These are phyloP conservation scores for Metschnikowia santaceciliae DNA, from an alignment of 805 yeast species.

Conservation along the genomic window DNA sequence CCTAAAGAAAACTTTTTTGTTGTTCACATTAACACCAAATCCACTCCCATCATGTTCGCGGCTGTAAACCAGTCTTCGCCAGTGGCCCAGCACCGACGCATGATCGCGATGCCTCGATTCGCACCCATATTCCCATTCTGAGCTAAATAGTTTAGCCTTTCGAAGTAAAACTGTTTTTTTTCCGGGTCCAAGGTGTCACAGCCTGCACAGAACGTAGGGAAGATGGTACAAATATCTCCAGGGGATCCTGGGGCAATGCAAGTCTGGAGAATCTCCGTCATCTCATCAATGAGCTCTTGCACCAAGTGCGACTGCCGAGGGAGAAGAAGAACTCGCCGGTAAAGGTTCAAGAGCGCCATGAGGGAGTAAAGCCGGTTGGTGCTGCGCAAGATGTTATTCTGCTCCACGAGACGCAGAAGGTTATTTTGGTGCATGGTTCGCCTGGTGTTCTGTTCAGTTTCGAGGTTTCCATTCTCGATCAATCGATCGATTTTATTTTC, in stretches of 20 bases:
- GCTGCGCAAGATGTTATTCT: conserved; percentile 36
- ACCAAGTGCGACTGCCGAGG: conserved; percentile 45
- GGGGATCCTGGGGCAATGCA: conserved; percentile 45
- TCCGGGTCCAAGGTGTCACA: conserved; percentile 47
- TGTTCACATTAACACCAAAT: conserved; percentile 39
- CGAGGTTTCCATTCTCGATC: conserved; percentile 11
- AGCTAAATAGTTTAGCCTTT: conserved; percentile 40
- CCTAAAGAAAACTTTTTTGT: conserved; percentile 5
- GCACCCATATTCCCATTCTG: conserved; percentile 43
- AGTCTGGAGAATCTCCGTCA: conserved; percentile 32
- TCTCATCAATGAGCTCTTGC: conserved; percentile 43
- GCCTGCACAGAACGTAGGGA: conserved; percentile 55
- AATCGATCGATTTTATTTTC: conserved; percentile 11
- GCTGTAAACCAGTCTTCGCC: conserved; percentile 51
- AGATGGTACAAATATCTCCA: conserved; percentile 53
- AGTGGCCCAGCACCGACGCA: conserved; percentile 52
- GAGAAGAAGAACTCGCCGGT: conserved; percentile 49
- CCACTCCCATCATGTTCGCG: conserved; percentile 38
- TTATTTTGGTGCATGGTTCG: conserved; percentile 4
- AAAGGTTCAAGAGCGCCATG: conserved; percentile 53
- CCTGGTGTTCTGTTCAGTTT: not conserved
- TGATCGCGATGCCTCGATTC: conserved; percentile 42
- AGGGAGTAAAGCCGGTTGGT: conserved; percentile 52
- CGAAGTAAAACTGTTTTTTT: conserved; percentile 32
- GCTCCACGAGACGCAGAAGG: conserved; percentile 22